These are phyloP conservation scores for Eucalyptus cloeziana DNA, from an alignment of 345 rosid species.

Conservation along the genomic window DNA sequence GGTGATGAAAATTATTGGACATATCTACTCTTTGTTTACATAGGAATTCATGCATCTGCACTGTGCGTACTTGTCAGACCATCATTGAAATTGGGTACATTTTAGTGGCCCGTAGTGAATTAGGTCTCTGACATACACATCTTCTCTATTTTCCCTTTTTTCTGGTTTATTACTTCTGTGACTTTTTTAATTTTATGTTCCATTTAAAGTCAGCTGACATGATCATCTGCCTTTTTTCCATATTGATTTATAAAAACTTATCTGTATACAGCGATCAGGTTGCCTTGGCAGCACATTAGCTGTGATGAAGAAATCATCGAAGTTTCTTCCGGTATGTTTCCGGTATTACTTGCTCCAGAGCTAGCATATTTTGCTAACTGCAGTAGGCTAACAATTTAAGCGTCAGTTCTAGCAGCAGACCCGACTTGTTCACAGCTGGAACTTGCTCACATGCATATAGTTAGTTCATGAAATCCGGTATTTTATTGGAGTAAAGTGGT, in stretches of 20 bases:
- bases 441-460: not conserved
- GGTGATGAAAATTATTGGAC: not conserved
- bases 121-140: not conserved
- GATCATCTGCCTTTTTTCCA: not conserved
- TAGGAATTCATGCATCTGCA: not conserved
- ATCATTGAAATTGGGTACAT: not conserved
- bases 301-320: conserved; percentile 92
- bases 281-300: conserved; percentile 91
- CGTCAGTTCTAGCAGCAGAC: not conserved
- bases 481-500: not conserved
- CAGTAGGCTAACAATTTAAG: not conserved
- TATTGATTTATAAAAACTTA: not conserved
- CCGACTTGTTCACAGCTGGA: not conserved
- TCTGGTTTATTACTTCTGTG: not conserved
- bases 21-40: not conserved
- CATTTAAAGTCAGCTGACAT: not conserved
- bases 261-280: conserved; percentile 65
- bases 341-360: not conserved
- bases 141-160: not conserved
- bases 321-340: conserved; percentile 76
- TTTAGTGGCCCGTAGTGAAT: not conserved
- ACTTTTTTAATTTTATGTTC: not conserved
- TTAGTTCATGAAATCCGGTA: not conserved
- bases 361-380: not conserved
- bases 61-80: not conserved